Base-by-base conservation (phyloP, 495 filamentous ascomycete species). In the Neurospora sp. region DNA sequence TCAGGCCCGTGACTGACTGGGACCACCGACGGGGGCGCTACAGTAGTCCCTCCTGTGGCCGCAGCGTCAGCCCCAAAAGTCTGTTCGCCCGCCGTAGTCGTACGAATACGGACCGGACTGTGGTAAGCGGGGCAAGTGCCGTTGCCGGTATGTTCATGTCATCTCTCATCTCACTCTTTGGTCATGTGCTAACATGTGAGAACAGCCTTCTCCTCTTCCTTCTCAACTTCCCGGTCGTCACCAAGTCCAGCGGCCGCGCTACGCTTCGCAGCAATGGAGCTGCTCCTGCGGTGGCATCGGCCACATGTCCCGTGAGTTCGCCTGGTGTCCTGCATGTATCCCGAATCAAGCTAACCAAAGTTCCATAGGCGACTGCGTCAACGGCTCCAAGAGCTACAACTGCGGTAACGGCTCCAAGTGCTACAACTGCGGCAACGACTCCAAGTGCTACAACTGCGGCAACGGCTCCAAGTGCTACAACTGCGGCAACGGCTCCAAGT, bases 51-150 rank as follows among this genome's bases (percentile, higher is more conserved):
- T 35, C 35, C 5, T 35, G 35, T 35, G 35, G 35, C 35, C 35
- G 35, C 35, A 35, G 35, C 35, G 35, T 35, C 35, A 35, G 35
- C 35, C 4, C 35, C 35, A 35, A 35, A 35, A 35, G 35, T 35
- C 35, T 35, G 35, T 35, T 35, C 35, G 35, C 35, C 35, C 35
- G 35, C 35, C 35, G 35, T 35, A 35, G 35, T 35, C 35, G 35
- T 35, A 35, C 35, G 35, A 35, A 35, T 35, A 35, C 35, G 35
- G 35, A 35, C 35, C 35, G 35, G 35, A 35, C 31, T 88, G 87
- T 77, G 87, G 86, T 27, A 89, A 89, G 84, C 86, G 87, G 85
- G 86, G 85, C 85, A 89, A 88, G 85, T 89, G 87, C 82, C 86
- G 87, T 48, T 54, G 20, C 20, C 4, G 4, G 46, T 54, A 54